Evolutionary conservation across 768 basidiomycete species (phyloP).

Genomic region (Podaxis sp.): DNA sequence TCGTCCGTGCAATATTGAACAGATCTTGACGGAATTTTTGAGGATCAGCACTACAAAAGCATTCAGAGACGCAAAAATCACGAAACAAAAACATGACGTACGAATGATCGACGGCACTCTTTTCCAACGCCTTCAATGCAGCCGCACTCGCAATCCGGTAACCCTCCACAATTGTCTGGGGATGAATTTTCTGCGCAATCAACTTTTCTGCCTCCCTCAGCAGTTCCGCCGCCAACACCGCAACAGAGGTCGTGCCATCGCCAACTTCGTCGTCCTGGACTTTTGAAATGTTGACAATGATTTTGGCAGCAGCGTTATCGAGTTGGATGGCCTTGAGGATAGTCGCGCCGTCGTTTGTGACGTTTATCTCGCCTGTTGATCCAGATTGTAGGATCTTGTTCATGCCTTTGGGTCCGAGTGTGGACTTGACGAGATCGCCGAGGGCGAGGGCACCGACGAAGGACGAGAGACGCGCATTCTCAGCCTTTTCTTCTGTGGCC

Average conservation of each 20-base stretch:
- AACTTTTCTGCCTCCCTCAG: conserved; percentile 94
- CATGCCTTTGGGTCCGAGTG: conserved; percentile 99
- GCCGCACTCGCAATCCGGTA: conserved; percentile 89
- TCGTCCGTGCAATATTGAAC: conserved; percentile 96
- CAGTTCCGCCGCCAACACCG: conserved; percentile 89
- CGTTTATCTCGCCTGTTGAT: conserved; percentile 89
- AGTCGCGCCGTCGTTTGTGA: conserved; percentile 98
- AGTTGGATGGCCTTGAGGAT: conserved; percentile 97
- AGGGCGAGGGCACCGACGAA: conserved; percentile 97
- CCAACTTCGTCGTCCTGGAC: conserved; percentile 99
- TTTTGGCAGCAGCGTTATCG: conserved; percentile 98
- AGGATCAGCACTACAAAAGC: conserved; percentile 60
- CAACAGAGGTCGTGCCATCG: conserved; percentile 91
- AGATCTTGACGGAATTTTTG: conserved; percentile 83
- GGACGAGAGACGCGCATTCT: conserved; percentile 96
- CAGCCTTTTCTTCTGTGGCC: conserved; percentile 94
- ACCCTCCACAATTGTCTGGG: conserved; percentile 97
- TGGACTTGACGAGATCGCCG: conserved; percentile 98
- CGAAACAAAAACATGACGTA: conserved; percentile 37
- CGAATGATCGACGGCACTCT: conserved; percentile 82
- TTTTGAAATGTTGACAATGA: conserved; percentile 98
- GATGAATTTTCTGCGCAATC: conserved; percentile 90
- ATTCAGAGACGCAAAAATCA: background rate
- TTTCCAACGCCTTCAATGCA: conserved; percentile 83
- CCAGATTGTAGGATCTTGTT: conserved; percentile 98